Conservation (phyloP, 345 rosid species). For the Lumnitzera littorea region DNA sequence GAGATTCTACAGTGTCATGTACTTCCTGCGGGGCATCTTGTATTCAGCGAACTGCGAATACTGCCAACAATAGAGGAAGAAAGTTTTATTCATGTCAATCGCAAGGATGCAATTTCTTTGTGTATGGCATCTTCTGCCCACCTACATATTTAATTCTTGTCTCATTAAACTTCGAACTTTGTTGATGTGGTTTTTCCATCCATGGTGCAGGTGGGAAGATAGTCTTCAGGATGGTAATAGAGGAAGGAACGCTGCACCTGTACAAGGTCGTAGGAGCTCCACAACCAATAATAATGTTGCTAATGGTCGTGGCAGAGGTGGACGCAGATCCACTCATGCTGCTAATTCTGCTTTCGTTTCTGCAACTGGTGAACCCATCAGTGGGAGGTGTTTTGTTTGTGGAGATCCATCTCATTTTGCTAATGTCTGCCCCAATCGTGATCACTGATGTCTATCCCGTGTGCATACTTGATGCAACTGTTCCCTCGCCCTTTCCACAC, state of each 20-base stretch:
- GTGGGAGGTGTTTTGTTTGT: conserved; percentile 74
- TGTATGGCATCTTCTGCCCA: conserved; percentile 33
- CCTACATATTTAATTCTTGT: background rate
- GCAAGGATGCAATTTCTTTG: conserved; percentile 78
- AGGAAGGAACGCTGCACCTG: too few relatives aligned
- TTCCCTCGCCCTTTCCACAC: too few relatives aligned
- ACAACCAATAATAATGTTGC: conserved; percentile 23
- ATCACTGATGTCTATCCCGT: conserved; percentile 18
- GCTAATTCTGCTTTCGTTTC: conserved; percentile 54
- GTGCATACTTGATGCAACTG: background rate
- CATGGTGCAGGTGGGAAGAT: conserved; percentile 13
- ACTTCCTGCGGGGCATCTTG: conserved; percentile 62
- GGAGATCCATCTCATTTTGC: conserved; percentile 98
- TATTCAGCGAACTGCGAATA: conserved; percentile 72
- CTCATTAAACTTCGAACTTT: background rate
- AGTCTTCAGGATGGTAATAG: too few relatives aligned
- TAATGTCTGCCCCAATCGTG: conserved; percentile 70
- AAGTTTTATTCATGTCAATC: conserved; percentile 81
- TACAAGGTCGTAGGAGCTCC: too few relatives aligned
- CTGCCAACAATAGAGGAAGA: conserved; percentile 83
- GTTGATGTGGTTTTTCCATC: too few relatives aligned
- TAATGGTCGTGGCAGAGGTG: conserved; percentile 43
- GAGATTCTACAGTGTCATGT: conserved; percentile 58
- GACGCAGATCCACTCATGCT: conserved; percentile 10
- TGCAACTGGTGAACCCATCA: conserved; percentile 79